Base-by-base conservation (phyloP, 495 filamentous ascomycete species). In the Penicillium nucicola region DNA sequence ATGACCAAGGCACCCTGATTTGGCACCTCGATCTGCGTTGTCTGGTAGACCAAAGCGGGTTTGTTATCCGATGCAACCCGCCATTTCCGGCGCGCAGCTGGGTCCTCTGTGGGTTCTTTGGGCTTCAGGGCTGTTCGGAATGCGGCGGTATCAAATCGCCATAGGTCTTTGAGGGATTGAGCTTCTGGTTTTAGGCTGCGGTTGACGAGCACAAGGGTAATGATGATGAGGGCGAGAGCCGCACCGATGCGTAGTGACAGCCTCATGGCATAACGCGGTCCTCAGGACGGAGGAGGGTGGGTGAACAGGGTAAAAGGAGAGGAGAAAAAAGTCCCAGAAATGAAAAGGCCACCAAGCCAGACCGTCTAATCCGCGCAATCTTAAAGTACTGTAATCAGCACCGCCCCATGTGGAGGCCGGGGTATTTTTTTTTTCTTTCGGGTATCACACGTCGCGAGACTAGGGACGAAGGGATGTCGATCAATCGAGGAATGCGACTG, bases 1-100 rank as follows among this genome's bases (percentile, higher is more conserved):
- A 77, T 75, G 3, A 77, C 69, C 48, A 77, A 68, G 15, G 65
- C 58, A 5, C 71, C 65, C 35, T 74, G 61, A 52, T 73, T 66
- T 8, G 72, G 71, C 0, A 67, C 64, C 36, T 63, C 59, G 41
- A 72, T 71, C 11, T 60, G 57, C 3, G 57, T 69, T n/a, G 54
- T 62, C 30, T 68, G 60, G 40, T 65, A 76, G 13, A 25, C 40
- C 32, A 53, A 35, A 32, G 28, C 50, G 23, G 42, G 39, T 28
- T 40, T 52, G 17, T 40, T 42, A 18, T 50, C 46, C 3, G 62
- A 55, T 1, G 59, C 62, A 17, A 38, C 40, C 1, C 56, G 64
- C 61, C 42, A 67, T 66, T 55, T 61, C 20, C 48, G 57, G 35
- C 36, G 68, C 41, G 45, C 48, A 44, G 32, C 10, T 2, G 42